Base-by-base conservation (phyloP, 306 rosid genomes). In the Sicyos baderoa region DNA sequence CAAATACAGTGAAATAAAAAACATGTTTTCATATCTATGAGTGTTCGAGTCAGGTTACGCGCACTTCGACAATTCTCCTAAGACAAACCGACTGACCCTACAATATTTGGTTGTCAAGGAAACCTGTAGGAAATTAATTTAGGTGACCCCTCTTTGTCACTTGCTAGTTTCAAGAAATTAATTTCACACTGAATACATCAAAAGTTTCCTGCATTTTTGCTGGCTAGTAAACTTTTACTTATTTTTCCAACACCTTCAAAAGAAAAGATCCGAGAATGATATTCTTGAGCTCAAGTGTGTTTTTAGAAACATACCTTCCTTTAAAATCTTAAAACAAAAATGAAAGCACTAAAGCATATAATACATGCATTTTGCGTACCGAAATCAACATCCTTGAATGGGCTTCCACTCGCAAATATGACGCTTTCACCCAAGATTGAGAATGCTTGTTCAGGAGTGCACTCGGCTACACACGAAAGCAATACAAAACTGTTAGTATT, bases 371-470 rank as follows among this genome's bases (percentile, higher is more conserved):
- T 57, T 25, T 21, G 58, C 91, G 17, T 93, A 93, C 99, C 99
- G 4, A 94, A 91, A 84, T 88, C 76, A 67, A 94, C 91, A 52
- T 94, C 82, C 25, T 83, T 86, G 85, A 94, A 94, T 58, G 99
- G 99, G 79, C 99, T 94, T 81, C 99, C 99, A 76, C 99, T 94
- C 54, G 99, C 99, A 90, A 90, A 94, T 70, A 94, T 82, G 71
- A 88, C 75, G 79, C 81, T 88, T 45, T 94, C 97, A 12, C 99
- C 99, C 86, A 94, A 76, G 54, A 86, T 80, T 67, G 97, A 88
- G 82, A 85, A 94, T 73, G 99, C 97, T 76, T 88, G 91, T 72
- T 94, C 90, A 56, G 99, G 87, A 19, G 97, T 90, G 84, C 99
- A 94, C 84, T 94, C 99, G 81, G 99, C 99, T 94, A 76, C 72